A percentile compares a stretch with the other conserved stretches of the same genome.
Conservation (phyloP, 1,139 yeast genomes). For the Candida tunisiensis region DNA sequence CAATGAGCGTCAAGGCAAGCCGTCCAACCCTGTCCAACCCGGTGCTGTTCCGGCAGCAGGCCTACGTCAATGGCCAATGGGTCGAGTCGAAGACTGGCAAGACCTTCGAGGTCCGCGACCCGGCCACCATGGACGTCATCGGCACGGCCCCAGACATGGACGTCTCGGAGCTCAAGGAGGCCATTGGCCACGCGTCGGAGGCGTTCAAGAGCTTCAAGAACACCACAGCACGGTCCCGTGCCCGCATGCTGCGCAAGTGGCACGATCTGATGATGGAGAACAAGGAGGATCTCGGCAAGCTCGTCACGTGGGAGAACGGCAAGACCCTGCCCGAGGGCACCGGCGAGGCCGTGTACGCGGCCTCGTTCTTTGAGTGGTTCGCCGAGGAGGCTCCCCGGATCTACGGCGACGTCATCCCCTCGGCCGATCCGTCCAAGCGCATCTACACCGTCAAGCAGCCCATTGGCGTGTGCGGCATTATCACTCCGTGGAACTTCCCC, state of each 20-base stretch:
- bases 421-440: conserved; percentile 38
- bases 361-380: conserved; percentile 75
- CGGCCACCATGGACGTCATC: conserved; percentile 48
- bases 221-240: conserved; percentile 46
- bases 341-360: conserved; percentile 66
- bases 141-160: conserved; percentile 40
- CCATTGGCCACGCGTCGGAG: conserved; percentile 42
- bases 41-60: conserved; percentile 37
- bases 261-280: conserved; percentile 46
- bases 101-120: conserved; percentile 54
- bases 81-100: conserved; percentile 30
- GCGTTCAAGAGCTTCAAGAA: conserved; percentile 45
- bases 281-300: conserved; percentile 54
- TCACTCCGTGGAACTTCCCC: conserved; percentile 97
- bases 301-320: conserved; percentile 72
- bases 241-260: conserved; percentile 47
- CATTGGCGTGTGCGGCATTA: conserved; percentile 77
- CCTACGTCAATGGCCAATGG: conserved; percentile 65
- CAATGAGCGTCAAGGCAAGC: neutral
- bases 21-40: conserved; percentile 23
- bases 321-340: conserved; percentile 60
- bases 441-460: conserved; percentile 62
- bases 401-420: conserved; percentile 57
- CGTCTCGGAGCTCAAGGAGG: conserved; percentile 23
- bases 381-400: conserved; percentile 72